Percentiles rank a stretch among this genome's conserved stretches.
These are phyloP conservation scores for Yamadazyma scolyti DNA, from an alignment of 805 yeast species.

Conservation along the genomic window DNA sequence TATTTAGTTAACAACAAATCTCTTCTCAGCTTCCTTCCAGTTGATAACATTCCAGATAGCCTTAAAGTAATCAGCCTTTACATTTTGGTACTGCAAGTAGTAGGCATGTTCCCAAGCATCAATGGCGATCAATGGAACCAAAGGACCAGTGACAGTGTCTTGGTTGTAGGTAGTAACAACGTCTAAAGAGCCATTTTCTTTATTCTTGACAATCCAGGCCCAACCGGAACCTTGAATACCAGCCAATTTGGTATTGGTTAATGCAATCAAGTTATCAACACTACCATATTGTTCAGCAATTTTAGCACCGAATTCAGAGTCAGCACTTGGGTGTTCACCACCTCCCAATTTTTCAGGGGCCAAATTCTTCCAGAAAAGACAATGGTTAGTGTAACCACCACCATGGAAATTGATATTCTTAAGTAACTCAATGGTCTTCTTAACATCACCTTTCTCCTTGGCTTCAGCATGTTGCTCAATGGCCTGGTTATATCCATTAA, in stretches of 20 bases:
- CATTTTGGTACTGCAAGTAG: conserved; percentile 51
- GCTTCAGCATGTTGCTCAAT: conserved; percentile 31
- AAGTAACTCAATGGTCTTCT: conserved; percentile 40
- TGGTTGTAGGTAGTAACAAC: conserved; percentile 46
- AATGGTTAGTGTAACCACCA: conserved; percentile 50
- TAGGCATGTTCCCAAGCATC: conserved; percentile 57
- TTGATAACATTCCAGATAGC: conserved; percentile 49
- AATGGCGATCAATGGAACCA: conserved; percentile 45
- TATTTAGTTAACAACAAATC: conserved; percentile 24
- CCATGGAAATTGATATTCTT: conserved; percentile 47
- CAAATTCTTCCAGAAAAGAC: conserved; percentile 48
- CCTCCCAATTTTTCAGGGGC: conserved; percentile 44
- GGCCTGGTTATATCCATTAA: conserved; percentile 44
- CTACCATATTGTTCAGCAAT: conserved; percentile 43
- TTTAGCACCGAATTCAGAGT: conserved; percentile 36
- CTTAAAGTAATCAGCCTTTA: conserved; percentile 47
- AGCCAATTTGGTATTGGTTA: conserved; percentile 41
- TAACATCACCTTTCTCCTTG: conserved; percentile 19
- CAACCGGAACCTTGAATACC: conserved; percentile 53
- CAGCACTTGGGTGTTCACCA: conserved; percentile 56
- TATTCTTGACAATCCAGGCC: conserved; percentile 49
- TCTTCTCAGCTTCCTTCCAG: conserved; percentile 49
- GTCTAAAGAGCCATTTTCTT: conserved; percentile 42
- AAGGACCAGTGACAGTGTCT: conserved; percentile 44
- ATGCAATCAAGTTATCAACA: conserved; percentile 37